Percentiles rank a stretch among this genome's conserved stretches.
phyloP scores from a whole-genome alignment of 2,329 filamentous ascomycete genomes.

The Clathrospora elynae region DNA sequence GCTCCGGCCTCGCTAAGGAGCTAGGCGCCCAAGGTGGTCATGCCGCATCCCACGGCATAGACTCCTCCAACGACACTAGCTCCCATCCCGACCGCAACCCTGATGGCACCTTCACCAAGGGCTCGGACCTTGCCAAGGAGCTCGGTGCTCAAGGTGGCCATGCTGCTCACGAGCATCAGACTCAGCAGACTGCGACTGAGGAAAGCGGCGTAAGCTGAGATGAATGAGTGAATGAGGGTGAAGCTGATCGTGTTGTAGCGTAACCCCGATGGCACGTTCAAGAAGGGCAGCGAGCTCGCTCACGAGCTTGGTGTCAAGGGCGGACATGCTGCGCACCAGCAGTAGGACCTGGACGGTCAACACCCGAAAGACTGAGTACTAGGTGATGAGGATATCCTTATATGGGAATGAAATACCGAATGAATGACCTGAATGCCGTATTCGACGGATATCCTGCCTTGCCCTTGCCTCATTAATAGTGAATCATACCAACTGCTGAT shows the following conservation, averaged over 20 bases:
- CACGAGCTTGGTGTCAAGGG: conserved; percentile 44
- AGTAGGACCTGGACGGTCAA: conserved; percentile 7
- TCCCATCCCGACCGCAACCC: conserved; percentile 45
- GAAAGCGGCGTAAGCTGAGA: conserved; percentile 30
- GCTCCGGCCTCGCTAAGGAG: conserved; percentile 46
- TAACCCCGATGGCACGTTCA: conserved; percentile 53
- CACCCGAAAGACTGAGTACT: too few relatives aligned
- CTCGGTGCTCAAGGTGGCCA: conserved; percentile 47
- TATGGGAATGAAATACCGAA: too few relatives aligned
- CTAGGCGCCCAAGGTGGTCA: conserved; percentile 47
- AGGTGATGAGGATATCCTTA: too few relatives aligned
- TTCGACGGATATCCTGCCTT: too few relatives aligned
- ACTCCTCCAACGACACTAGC: conserved; percentile 10
- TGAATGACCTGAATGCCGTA: too few relatives aligned
- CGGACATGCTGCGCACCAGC: conserved; percentile 33
- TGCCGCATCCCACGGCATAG: conserved; percentile 21
- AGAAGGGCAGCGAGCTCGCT: conserved; percentile 43
- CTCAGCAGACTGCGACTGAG: conserved; percentile 11
- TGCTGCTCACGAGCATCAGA: conserved; percentile 35
- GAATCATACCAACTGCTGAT: too few relatives aligned
- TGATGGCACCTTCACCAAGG: conserved; percentile 49
- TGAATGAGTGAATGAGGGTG: conserved; percentile 42
- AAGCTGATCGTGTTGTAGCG: conserved; percentile 42
- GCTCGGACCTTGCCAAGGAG: conserved; percentile 46
- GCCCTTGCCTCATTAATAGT: too few relatives aligned